Conservation (phyloP, 441 rosid genomes). For the Populus trichocarpa region DNA sequence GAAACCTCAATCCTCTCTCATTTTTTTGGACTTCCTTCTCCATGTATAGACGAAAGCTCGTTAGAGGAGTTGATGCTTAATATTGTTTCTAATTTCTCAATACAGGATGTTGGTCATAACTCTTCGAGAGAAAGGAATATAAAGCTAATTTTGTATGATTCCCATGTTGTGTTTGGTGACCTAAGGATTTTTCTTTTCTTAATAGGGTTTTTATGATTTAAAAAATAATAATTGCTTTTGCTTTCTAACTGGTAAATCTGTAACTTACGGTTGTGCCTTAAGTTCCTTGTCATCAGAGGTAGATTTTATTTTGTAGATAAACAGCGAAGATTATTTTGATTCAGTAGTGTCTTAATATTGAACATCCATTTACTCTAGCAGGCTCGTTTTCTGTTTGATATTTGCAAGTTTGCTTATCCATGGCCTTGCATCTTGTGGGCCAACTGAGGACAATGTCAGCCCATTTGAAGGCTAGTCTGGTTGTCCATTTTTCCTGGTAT, state of each 20-base stretch:
- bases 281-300: neutral
- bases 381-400: neutral
- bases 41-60: neutral
- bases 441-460: neutral
- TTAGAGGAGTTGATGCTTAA: neutral
- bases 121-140: neutral
- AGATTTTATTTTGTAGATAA: neutral
- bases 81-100: neutral
- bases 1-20: neutral
- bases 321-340: neutral
- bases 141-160: neutral
- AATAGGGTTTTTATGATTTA: neutral
- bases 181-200: neutral
- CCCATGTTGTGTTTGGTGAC: neutral
- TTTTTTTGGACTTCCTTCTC: neutral
- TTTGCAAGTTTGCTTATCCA: neutral
- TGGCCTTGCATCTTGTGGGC: neutral
- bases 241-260: neutral
- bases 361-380: neutral
- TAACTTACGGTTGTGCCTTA: neutral
- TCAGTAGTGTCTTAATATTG: neutral
- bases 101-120: neutral
- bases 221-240: neutral
- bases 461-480: neutral
- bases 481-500: neutral